These are phyloP conservation scores for Aspergillus fumigatus DNA, from an alignment of 2,329 filamentous ascomycete species.

Conservation along the genomic window DNA sequence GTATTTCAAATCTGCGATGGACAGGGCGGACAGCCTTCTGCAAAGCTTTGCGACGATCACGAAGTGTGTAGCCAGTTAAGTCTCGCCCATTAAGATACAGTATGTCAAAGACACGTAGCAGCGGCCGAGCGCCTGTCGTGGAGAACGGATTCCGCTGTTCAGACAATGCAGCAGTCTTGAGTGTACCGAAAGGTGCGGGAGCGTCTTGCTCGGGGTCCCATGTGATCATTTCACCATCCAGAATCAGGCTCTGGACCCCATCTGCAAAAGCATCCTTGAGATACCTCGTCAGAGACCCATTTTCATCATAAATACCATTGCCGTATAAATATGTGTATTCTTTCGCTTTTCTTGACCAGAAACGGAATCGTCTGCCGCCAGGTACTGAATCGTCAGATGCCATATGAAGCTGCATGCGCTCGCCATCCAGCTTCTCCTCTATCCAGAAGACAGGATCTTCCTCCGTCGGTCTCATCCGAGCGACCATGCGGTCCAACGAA, in stretches of 20 bases:
- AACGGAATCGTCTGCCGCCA: conserved; percentile 71
- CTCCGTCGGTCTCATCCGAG: conserved; percentile 60
- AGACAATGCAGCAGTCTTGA: conserved; percentile 83
- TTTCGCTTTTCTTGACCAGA: conserved; percentile 95
- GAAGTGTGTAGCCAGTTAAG: conserved; percentile 75
- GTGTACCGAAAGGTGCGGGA: conserved; percentile 82
- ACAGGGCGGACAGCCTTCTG: conserved; percentile 65
- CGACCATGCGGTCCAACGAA: conserved; percentile 73
- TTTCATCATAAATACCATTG: conserved; percentile 65
- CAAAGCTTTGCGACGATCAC: conserved; percentile 73
- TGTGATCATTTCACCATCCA: conserved; percentile 98
- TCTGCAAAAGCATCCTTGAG: conserved; percentile 70
- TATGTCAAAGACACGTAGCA: conserved; percentile 88
- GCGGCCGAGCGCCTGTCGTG: conserved; percentile 61
- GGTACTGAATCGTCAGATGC: conserved; percentile 60
- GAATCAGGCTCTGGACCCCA: conserved; percentile 77
- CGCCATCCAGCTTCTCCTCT: conserved; percentile 95
- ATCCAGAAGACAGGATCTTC: conserved; percentile 86
- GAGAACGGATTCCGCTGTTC: conserved; percentile 69
- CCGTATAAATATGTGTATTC: conserved; percentile 96
- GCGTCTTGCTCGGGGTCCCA: conserved; percentile 87
- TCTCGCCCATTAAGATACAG: conserved; percentile 78
- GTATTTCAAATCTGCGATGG: conserved; percentile 76
- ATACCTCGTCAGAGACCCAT: conserved; percentile 74
- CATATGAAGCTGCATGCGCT: conserved; percentile 97